Evolutionary conservation across 176 grass and related monocot species (phyloP).

Genomic region (Stipa capillata): DNA sequence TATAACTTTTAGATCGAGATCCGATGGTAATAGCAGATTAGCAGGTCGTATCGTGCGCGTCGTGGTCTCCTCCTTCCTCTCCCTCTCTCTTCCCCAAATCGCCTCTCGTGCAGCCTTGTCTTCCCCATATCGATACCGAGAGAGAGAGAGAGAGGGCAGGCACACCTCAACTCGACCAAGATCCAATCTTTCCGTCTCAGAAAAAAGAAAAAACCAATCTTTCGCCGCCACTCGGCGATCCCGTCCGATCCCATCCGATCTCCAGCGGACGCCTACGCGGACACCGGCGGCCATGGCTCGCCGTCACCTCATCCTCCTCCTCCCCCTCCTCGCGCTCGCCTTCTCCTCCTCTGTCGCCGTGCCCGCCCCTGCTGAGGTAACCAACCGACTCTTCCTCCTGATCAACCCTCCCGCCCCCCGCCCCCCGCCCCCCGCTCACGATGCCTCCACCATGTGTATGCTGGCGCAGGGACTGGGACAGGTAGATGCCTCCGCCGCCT

Average conservation of each 20-base stretch:
- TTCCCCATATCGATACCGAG: no score
- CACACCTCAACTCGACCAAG: neutral
- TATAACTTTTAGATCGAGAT: no score
- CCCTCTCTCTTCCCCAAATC: no score
- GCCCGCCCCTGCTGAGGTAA: conserved; percentile 27
- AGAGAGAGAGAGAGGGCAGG: neutral
- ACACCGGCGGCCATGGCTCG: conserved; percentile 26
- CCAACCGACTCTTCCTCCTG: neutral
- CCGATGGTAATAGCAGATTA: no score
- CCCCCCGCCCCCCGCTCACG: no score
- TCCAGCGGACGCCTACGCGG: neutral
- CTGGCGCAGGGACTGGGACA: neutral
- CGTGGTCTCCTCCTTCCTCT: no score
- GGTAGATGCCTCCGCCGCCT: conserved; percentile 16
- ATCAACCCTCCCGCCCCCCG: neutral
- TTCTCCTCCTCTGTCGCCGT: neutral
- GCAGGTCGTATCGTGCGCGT: no score
- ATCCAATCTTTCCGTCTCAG: no score
- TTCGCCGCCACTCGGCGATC: neutral
- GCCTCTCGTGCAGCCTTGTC: no score
- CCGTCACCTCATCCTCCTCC: neutral
- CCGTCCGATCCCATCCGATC: conserved; percentile 3
- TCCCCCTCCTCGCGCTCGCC: conserved; percentile 1
- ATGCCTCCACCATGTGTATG: neutral
- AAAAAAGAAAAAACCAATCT: no score